Evolutionary conservation across 1,139 yeast species (phyloP), one percentile per base, ranked within the genome.

Genomic region (Candida pseudocylindracea): DNA sequence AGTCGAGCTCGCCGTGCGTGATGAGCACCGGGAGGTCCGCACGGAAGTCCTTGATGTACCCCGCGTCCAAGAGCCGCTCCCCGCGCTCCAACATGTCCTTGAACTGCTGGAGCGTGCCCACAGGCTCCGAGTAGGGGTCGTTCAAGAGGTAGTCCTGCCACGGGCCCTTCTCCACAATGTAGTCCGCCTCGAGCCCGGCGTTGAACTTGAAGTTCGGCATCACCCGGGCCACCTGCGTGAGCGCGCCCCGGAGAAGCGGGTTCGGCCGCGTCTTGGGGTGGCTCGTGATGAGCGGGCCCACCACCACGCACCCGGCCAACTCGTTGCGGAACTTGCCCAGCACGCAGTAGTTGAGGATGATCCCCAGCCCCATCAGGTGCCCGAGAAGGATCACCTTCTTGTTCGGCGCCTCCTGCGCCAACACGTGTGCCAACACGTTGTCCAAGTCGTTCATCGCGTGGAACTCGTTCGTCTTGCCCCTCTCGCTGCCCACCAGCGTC

Each of bases 311-410:
- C 0, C 74, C 75, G 32, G 58, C 55, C 33, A 85, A 42, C 25
- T 59, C 44, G 29, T 68, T 64, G 32, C 60, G 57, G 48, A 66
- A 49, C 39, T 57, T 64, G 3, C 95, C 95, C 32, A 55, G 54
- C 34, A 74, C 63, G 11, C 72, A 79, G 49, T 85, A 85, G 50
- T 73, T 79, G 38, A 83, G 57, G 0, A 60, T 57, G 34, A 81
- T 72, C 0, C 79, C 93, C 13, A 95, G 95, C 32, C 98, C 98
- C 95, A 88, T 83, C n/a, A 93, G 79, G 46, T 79, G 93, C 2
- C 95, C 94, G 53, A 68, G 59, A 40, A 88, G 47, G 43, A 61
- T 65, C 30, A 81, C 45, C 39, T 69, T 70, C 32, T 57, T 58
- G 8, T 46, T 35, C 2, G 40, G 30, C 12, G 39, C 36, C 32